These are phyloP conservation scores for Geotrichum histeridarum DNA, from an alignment of 1,139 yeast species.

Conservation along the genomic window DNA sequence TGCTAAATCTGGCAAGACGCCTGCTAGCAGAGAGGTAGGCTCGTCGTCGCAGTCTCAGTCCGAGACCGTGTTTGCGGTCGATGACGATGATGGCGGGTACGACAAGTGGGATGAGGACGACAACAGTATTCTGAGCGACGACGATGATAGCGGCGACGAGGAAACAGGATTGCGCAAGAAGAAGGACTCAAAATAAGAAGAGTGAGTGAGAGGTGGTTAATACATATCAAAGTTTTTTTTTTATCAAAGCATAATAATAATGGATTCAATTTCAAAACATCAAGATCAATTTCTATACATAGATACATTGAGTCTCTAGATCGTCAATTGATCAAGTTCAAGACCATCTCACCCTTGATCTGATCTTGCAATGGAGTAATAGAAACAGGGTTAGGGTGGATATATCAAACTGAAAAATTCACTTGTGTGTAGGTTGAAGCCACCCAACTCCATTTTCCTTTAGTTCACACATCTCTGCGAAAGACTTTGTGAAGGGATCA, in stretches of 20 bases:
- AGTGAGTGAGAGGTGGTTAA: neutral
- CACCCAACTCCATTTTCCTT: too few species aligned
- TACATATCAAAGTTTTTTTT: constrained; percentile 5
- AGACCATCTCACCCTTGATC: too few species aligned
- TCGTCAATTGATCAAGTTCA: too few species aligned
- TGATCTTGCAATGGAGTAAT: too few species aligned
- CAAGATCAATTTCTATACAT: too few species aligned
- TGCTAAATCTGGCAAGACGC: neutral
- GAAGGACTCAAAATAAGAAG: constrained; percentile 2
- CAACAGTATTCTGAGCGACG: constrained; percentile 21
- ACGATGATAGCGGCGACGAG: constrained; percentile 20
- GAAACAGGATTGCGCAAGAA: constrained; percentile 18
- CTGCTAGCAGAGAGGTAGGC: neutral
- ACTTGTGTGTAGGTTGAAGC: too few species aligned
- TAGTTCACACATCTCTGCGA: neutral
- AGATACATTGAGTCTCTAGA: too few species aligned
- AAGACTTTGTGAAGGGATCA: too few species aligned
- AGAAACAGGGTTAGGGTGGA: too few species aligned
- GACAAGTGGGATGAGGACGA: constrained; percentile 28
- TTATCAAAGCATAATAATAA: too few species aligned
- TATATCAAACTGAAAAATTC: too few species aligned
- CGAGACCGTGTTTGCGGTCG: constrained; percentile 26
- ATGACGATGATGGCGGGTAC: constrained; percentile 24
- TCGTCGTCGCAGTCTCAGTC: constrained; percentile 4
- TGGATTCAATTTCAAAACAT: too few species aligned